Conservation (phyloP, 225 moss, liverwort and hornwort genomes). For the Polytrichum commune region DNA sequence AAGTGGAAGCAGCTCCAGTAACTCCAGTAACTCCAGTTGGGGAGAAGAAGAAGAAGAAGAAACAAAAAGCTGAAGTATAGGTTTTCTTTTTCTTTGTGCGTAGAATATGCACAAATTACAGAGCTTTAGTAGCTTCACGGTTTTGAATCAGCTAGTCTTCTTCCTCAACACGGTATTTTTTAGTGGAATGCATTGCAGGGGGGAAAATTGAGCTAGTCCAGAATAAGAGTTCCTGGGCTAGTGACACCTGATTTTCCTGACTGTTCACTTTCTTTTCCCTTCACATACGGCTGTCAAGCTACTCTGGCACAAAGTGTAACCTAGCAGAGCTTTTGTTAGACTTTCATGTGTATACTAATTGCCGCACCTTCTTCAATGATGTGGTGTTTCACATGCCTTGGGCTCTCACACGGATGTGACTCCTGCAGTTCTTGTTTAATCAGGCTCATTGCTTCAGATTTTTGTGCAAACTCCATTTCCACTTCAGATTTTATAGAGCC, state of each 20-base stretch:
- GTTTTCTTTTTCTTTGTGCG: not conserved
- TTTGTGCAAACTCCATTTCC: slow-evolving; percentile 16
- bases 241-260: not conserved
- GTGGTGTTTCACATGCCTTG: no score
- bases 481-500: slow-evolving; percentile 7
- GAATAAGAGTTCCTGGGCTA: no score
- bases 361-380: no score
- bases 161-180: not conserved
- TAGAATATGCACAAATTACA: not conserved
- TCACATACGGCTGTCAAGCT: not conserved
- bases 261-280: not conserved
- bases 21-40: slow-evolving; percentile 21
- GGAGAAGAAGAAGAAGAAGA: slow-evolving; percentile 52
- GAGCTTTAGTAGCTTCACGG: not conserved
- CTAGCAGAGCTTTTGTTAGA: no score
- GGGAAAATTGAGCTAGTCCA: no score
- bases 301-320: no score
- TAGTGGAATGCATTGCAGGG: not conserved
- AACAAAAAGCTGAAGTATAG: slow-evolving; percentile 46
- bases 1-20: slow-evolving; percentile 12
- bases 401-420: slow-evolving; percentile 6
- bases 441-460: slow-evolving; percentile 16
- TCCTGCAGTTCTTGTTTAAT: slow-evolving; percentile 15
- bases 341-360: no score
- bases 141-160: not conserved